Conservation (phyloP, 106 monocot species). For the Allium fistulosum region DNA sequence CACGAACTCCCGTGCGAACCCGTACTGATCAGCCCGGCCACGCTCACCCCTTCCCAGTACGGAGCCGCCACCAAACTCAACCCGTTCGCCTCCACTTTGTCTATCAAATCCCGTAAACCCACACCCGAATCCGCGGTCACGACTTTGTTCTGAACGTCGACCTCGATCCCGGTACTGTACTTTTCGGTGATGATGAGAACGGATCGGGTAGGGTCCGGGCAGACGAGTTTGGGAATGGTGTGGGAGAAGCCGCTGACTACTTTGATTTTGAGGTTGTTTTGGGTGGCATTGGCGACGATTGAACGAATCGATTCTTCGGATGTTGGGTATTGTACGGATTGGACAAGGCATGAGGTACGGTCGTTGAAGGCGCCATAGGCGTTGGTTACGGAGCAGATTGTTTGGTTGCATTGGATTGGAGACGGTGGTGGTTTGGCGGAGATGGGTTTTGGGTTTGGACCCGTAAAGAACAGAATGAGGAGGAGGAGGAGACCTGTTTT, state of each 20-base stretch:
- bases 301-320: slow-evolving; percentile 37
- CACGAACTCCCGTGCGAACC: slow-evolving; percentile 85
- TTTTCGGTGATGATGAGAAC: slow-evolving; percentile 53
- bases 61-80: slow-evolving; percentile 64
- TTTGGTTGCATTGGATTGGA: slow-evolving; percentile 36
- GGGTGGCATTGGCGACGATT: slow-evolving; percentile 40
- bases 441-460: not conserved
- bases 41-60: slow-evolving; percentile 82
- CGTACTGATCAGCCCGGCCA: slow-evolving; percentile 56
- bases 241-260: slow-evolving; percentile 64
- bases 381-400: slow-evolving; percentile 56
- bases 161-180: slow-evolving; percentile 25
- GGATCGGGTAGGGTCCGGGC: slow-evolving; percentile 31
- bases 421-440: slow-evolving; percentile 34
- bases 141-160: slow-evolving; percentile 14
- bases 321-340: slow-evolving; percentile 46
- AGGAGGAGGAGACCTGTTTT: not conserved
- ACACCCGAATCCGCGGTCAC: slow-evolving; percentile 56
- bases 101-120: slow-evolving; percentile 52
- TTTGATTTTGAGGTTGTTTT: slow-evolving; percentile 28
- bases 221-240: slow-evolving; percentile 67
- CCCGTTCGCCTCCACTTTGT: slow-evolving; percentile 48
- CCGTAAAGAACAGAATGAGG: not conserved
- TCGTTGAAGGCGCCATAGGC: slow-evolving; percentile 57
- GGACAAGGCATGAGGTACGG: slow-evolving; percentile 27